phyloP scores from a whole-genome alignment of 148 eudicot species.

The Gaultheria prostrata region DNA sequence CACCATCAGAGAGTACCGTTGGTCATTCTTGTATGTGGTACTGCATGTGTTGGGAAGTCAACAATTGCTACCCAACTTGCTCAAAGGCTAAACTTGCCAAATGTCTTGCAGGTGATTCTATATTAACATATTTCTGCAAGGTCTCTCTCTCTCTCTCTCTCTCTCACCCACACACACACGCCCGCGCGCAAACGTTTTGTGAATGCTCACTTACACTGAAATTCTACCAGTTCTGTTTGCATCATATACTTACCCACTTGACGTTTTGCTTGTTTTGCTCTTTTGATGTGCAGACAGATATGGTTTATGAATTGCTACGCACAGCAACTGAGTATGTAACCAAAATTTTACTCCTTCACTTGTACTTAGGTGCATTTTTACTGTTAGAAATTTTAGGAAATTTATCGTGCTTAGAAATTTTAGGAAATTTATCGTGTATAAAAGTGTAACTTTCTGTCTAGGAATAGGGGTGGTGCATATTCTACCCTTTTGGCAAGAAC shows the following conservation, averaged over 20 bases:
- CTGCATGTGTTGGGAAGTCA: slow-evolving; percentile 96
- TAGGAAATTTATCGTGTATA: not conserved
- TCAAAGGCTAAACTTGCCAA: slow-evolving; percentile 92
- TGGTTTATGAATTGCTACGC: slow-evolving; percentile 97
- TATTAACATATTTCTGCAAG: slow-evolving; percentile 9
- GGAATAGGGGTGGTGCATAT: not conserved
- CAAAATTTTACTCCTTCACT: not conserved
- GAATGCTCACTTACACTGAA: not conserved
- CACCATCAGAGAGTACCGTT: slow-evolving; percentile 97
- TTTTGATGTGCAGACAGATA: slow-evolving; percentile 74
- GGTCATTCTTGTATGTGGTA: slow-evolving; percentile 99
- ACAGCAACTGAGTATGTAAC: slow-evolving; percentile 94
- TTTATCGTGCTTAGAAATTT: not conserved
- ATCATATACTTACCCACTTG: slow-evolving; percentile 12
- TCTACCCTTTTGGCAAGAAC: not conserved
- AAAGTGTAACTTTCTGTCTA: not conserved
- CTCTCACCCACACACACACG: not conserved
- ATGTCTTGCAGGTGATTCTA: slow-evolving; percentile 78
- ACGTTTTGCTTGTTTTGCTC: slow-evolving; percentile 20
- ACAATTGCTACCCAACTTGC: slow-evolving; percentile 99
- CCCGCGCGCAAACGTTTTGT: not conserved
- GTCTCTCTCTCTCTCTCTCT: not conserved
- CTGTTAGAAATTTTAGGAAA: not conserved
- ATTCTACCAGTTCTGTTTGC: not conserved
- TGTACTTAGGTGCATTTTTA: not conserved